phyloP scores from a whole-genome alignment of 2,329 filamentous ascomycete species.

The Fusarium austroafricanum region DNA sequence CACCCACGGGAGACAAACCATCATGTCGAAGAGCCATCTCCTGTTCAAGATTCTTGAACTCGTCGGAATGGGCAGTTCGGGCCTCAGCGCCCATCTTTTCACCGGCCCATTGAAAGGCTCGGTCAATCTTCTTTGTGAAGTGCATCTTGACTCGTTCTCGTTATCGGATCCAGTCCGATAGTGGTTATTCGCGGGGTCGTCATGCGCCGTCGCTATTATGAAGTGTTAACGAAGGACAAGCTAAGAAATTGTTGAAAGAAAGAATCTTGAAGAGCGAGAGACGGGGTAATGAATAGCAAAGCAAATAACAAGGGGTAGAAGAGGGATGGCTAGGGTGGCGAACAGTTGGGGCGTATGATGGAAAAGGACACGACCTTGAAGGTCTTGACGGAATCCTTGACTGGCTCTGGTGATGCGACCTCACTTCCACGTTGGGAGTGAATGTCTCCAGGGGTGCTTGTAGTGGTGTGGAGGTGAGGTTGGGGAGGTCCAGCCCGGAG shows the following conservation, averaged over 20 bases:
- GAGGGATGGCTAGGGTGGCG: constrained; percentile 42
- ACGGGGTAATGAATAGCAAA: constrained; percentile 42
- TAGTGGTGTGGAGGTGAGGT: constrained; percentile 38
- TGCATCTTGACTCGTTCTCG: constrained; percentile 56
- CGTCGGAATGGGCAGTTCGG: constrained; percentile 87
- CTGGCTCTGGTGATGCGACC: constrained; percentile 25
- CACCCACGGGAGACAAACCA: constrained; percentile 64
- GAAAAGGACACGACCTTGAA: constrained; percentile 26
- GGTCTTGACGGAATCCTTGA: constrained; percentile 17
- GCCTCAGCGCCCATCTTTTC: constrained; percentile 95
- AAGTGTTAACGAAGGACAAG: constrained; percentile 22
- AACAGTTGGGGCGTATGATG: constrained; percentile 39
- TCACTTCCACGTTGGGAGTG: constrained; percentile 20
- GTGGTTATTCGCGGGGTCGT: constrained; percentile 22
- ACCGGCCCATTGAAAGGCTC: constrained; percentile 97
- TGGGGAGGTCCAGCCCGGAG: constrained; percentile 25
- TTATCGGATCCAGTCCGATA: constrained; percentile 44
- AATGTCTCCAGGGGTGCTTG: constrained; percentile 24
- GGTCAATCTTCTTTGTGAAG: constrained; percentile 87
- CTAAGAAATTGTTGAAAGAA: constrained; percentile 10
- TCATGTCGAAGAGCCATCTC: constrained; percentile 93
- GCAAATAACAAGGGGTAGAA: constrained; percentile 38
- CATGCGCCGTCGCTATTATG: constrained; percentile 24
- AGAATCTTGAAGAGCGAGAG: constrained; percentile 33
- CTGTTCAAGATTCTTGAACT: constrained; percentile 89